Conservation (phyloP, 352 stramenopile species). For the Phytophthora boehmeriae region DNA sequence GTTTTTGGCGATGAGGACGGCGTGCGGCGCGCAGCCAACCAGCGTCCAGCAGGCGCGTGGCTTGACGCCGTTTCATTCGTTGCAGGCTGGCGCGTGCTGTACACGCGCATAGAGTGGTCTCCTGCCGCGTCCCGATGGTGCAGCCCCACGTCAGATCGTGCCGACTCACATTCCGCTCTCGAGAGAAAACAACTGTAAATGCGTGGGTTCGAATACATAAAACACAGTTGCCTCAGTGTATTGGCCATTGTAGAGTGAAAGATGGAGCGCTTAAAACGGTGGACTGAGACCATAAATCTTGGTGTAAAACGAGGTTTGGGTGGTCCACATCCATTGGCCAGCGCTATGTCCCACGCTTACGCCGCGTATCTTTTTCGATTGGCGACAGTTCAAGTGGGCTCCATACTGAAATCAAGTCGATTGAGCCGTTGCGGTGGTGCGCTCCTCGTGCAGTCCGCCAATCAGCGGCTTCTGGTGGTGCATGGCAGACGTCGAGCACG, state of each 20-base stretch:
- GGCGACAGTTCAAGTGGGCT: not conserved
- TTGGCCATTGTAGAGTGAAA: too few relatives aligned
- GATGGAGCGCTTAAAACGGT: not conserved
- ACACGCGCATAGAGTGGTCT: not conserved
- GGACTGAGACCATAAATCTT: too few relatives aligned
- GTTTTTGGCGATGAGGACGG: conserved; percentile 1
- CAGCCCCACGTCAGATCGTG: not conserved
- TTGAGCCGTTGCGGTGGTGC: not conserved
- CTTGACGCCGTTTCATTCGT: not conserved
- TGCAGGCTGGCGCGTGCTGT: not conserved
- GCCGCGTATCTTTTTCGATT: not conserved
- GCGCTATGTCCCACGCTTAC: not conserved
- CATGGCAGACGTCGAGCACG: not conserved
- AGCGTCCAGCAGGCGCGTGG: not conserved
- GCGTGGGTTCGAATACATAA: not conserved
- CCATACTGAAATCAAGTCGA: not conserved
- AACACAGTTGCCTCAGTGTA: too few relatives aligned
- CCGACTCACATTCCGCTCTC: not conserved
- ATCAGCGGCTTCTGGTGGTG: not conserved
- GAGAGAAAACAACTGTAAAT: not conserved
- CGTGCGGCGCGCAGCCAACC: not conserved
- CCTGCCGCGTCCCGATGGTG: not conserved
- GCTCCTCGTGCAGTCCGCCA: not conserved
- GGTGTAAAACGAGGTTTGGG: not conserved
- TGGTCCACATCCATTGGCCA: not conserved